Base-by-base conservation (phyloP, 2,329 filamentous ascomycete genomes). In the Tothia fuscella region DNA sequence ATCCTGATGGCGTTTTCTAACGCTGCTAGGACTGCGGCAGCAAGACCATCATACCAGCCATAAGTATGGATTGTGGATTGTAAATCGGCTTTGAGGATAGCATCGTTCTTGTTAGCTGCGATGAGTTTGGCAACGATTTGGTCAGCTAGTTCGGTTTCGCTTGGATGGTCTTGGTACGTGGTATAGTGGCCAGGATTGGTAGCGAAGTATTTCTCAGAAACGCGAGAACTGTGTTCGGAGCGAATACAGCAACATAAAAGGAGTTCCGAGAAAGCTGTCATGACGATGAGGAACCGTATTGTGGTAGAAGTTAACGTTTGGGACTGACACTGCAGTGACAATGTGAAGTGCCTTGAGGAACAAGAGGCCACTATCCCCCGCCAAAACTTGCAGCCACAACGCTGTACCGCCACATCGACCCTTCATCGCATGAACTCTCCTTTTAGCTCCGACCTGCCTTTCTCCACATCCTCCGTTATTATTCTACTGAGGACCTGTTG, bases 21-120 rank as follows among this genome's bases (percentile, higher is more conserved):
- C n/a, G 39, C 39, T 12, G 6, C 22, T 20, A 42, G 39, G n/a
- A 42, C 19, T n/a, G 39, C 39, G 21, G 39, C 39, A 42, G 39
- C 39, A 42, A 42, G 28, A 26, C 39, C 24, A 21, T 42, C 39
- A 22, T 42, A 42, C 39, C 39, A 42, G 31, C 39, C 39, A 33
- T 37, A 42, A 13, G 31, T 33, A 22, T 42, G 39, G n/a, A 37
- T 19, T 21, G 16, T 42, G 21, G 39, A 37, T 29, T 42, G 28
- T 14, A 42, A 20, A 33, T 42, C 39, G 16, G 39, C 30, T 28
- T 25, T 17, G 30, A 42, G 39, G 14, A 13, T 21, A 13, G 14
- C 39, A 37, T 42, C 39, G 22, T 42, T 42, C 39, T 42, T 42
- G 20, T 42, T n/a, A 34, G 39, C 31, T 42, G 39, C 14, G 30